Percentiles rank a stretch among this genome's conserved stretches.
These are phyloP conservation scores for Fusarium buharicum DNA, from an alignment of 2,329 filamentous ascomycete genomes.

Conservation along the genomic window DNA sequence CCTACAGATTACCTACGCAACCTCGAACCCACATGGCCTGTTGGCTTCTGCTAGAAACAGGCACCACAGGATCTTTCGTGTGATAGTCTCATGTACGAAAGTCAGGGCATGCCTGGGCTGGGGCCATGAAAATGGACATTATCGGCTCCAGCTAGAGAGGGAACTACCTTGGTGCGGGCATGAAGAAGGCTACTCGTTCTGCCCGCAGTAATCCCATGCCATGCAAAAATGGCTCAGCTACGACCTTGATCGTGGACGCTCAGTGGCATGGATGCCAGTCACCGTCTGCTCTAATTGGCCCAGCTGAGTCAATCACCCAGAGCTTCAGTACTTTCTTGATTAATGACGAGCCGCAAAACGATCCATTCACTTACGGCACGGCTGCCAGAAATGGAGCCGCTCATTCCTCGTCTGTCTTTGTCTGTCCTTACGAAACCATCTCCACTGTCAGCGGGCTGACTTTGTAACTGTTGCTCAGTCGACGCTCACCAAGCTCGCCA, in stretches of 20 bases:
- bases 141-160: constrained; percentile 34
- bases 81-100: constrained; percentile 36
- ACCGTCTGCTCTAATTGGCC: constrained; percentile 42
- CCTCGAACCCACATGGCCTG: constrained; percentile 41
- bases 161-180: constrained; percentile 22
- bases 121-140: constrained; percentile 27
- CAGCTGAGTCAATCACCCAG: constrained; percentile 24
- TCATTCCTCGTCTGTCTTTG: constrained; percentile 21
- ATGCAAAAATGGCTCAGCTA: constrained; percentile 46
- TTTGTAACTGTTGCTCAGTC: constrained; percentile 44
- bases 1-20: constrained; percentile 25
- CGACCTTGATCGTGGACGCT: constrained; percentile 22
- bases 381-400: constrained; percentile 31
- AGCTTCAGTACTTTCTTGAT: constrained; percentile 8
- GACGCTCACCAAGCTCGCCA: constrained; percentile 43
- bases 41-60: constrained; percentile 29
- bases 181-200: constrained; percentile 30
- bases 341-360: constrained; percentile 43
- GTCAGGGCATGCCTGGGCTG: constrained; percentile 35
- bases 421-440: constrained; percentile 33
- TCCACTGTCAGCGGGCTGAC: constrained; percentile 39
- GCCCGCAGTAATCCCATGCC: constrained; percentile 20
- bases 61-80: constrained; percentile 33
- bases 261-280: constrained; percentile 38
- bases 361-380: constrained; percentile 24